Evolutionary conservation across 257 asterid species (phyloP).

Genomic region (Gentiana straminea): DNA sequence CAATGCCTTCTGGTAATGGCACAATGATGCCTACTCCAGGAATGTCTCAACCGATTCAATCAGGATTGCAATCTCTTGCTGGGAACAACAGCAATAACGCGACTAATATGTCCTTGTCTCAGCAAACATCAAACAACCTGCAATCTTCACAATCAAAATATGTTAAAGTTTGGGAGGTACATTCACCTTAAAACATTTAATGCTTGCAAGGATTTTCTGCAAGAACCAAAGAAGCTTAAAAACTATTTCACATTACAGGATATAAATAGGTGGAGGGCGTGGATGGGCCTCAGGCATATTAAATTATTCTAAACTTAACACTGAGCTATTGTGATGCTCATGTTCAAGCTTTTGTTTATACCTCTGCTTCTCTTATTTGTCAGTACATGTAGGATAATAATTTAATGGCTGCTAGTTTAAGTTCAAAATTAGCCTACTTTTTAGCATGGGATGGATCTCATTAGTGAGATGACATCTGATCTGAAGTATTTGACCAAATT

Average conservation of each 20-base stretch:
- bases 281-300: background rate
- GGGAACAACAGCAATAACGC: slow-evolving; percentile 49
- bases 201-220: too few species aligned
- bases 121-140: slow-evolving; percentile 52
- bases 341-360: too few species aligned
- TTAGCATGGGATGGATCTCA: too few species aligned
- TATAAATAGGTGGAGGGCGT: too few species aligned
- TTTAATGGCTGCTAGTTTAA: background rate
- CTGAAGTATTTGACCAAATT: too few species aligned
- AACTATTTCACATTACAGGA: too few species aligned
- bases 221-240: too few species aligned
- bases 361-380: background rate
- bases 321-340: too few species aligned
- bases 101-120: slow-evolving; percentile 53
- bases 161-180: slow-evolving; percentile 95
- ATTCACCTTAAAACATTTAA: background rate
- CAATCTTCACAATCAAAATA: slow-evolving; percentile 70
- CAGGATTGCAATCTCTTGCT: slow-evolving; percentile 56
- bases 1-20: slow-evolving; percentile 41
- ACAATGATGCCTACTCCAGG: slow-evolving; percentile 80
- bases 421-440: too few species aligned
- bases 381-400: background rate
- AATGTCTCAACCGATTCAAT: slow-evolving; percentile 35
- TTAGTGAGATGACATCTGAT: too few species aligned
- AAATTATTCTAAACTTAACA: too few species aligned